These are phyloP conservation scores for Sclerotinia trifoliorum DNA, from an alignment of 2,329 filamentous ascomycete genomes.

Conservation along the genomic window DNA sequence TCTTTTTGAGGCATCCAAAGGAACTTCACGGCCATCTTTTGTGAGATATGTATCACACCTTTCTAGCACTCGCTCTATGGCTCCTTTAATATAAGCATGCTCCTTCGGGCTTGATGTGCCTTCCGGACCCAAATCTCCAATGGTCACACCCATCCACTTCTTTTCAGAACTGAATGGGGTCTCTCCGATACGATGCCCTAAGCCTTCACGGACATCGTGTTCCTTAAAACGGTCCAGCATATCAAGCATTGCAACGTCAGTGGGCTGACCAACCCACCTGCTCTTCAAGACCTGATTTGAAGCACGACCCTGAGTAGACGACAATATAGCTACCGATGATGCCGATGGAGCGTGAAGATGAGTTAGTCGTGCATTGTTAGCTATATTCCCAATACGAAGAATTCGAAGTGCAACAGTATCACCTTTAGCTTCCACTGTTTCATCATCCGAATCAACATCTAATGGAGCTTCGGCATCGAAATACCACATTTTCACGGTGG, in stretches of 20 bases:
- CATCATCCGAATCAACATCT: slow-evolving; percentile 53
- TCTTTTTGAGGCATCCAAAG: slow-evolving; percentile 73
- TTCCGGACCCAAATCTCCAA: slow-evolving; percentile 50
- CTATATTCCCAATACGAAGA: slow-evolving; percentile 89
- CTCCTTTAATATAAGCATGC: slow-evolving; percentile 92
- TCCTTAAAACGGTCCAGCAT: slow-evolving; percentile 87
- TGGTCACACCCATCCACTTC: slow-evolving; percentile 98
- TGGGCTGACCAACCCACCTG: slow-evolving; percentile 94
- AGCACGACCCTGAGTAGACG: slow-evolving; percentile 67
- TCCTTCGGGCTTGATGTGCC: slow-evolving; percentile 52
- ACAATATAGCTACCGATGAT: slow-evolving; percentile 75
- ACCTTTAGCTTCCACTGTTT: slow-evolving; percentile 56
- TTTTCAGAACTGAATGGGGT: slow-evolving; percentile 95
- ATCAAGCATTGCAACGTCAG: slow-evolving; percentile 95
- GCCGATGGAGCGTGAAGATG: slow-evolving; percentile 68
- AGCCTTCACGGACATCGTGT: slow-evolving; percentile 82
- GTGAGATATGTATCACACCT: slow-evolving; percentile 90
- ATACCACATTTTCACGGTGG: slow-evolving; percentile 93
- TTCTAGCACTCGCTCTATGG: slow-evolving; percentile 80
- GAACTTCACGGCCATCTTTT: slow-evolving; percentile 79
- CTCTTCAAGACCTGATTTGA: slow-evolving; percentile 67
- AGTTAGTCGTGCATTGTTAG: slow-evolving; percentile 86
- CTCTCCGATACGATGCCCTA: slow-evolving; percentile 79
- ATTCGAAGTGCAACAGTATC: slow-evolving; percentile 77
- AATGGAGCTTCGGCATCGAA: slow-evolving; percentile 62